Base-by-base conservation (phyloP, 2,329 filamentous ascomycete species). In the Fusarium brachygibbosum region DNA sequence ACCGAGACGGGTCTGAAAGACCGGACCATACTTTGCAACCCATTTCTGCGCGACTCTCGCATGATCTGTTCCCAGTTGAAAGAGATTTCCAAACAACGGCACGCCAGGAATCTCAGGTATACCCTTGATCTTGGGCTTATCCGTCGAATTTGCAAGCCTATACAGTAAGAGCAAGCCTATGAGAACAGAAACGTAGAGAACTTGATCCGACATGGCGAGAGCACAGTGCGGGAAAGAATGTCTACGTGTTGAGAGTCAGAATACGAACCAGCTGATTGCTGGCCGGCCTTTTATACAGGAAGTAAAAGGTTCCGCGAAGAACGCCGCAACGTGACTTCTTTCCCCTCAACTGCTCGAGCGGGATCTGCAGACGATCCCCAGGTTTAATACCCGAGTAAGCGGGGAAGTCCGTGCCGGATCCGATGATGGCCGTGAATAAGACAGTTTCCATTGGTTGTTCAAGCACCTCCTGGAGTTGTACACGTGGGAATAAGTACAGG, bases 1-100 rank as follows among this genome's bases (percentile, higher is more conserved):
- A 2, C 91, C 92, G 72, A 94, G 81, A 49, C 87, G 84, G 4
- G 89, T 87, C 71, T 91, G 89, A 69, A 90, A 91, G 14, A 91
- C 89, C 2, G 86, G 85, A 1, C 88, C 88, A 54, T 87, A 90
- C 63, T 87, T 84, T 68, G 86, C 84, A 4, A 85, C 87, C 85
- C 88, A 88, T 75, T 82, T 81, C 17, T 82, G 83, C 2, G 87
- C 81, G 28, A 84, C 81, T 31, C 83, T 82, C 10, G 88, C 84
- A 80, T 90, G 85, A 54, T 86, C 80, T 4, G 83, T 81, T 4
- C 88, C 87, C 9, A 91, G 81, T 70, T 90, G 85, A 2, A 90
- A 73, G 6, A 91, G 79, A 64, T 88, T 91, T 7, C 89, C 89
- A 69, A 91, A 88, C 11, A 91, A 72, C 6, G 88, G 88, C 6